These are phyloP conservation scores for Ogataea neopini DNA, from an alignment of 805 yeast species.

Conservation along the genomic window DNA sequence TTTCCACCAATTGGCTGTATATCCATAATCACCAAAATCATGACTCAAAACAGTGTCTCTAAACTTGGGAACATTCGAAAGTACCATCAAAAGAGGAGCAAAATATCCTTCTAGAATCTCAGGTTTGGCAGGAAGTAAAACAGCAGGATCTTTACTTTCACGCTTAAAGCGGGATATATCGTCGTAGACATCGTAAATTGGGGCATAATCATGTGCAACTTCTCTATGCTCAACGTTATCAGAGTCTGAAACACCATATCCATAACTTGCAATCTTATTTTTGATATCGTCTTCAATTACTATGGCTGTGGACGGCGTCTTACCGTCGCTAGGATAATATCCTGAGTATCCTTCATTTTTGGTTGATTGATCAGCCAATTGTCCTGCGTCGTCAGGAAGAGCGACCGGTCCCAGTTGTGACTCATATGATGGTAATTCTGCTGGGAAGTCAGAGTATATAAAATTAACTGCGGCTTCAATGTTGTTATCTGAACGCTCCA, in stretches of 20 bases:
- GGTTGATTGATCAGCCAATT: background rate
- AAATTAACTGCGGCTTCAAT: slow-evolving; percentile 37
- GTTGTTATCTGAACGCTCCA: slow-evolving; percentile 33
- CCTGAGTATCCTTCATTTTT: background rate
- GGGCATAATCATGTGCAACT: slow-evolving; percentile 2
- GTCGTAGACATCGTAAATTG: slow-evolving; percentile 32
- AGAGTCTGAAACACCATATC: slow-evolving; percentile 14
- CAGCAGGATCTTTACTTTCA: slow-evolving; percentile 28
- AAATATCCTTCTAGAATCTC: slow-evolving; percentile 41
- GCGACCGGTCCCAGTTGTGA: slow-evolving; percentile 12
- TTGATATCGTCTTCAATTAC: slow-evolving; percentile 29
- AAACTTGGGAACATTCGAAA: slow-evolving; percentile 40
- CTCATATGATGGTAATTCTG: slow-evolving; percentile 20
- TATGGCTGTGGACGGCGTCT: slow-evolving; percentile 18
- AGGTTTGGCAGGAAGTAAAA: slow-evolving; percentile 37
- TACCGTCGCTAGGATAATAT: slow-evolving; percentile 15
- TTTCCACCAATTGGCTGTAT: slow-evolving; percentile 42
- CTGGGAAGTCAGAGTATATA: slow-evolving; percentile 32
- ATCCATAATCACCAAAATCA: slow-evolving; percentile 38
- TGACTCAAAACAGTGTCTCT: slow-evolving; percentile 34
- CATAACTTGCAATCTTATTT: slow-evolving; percentile 24
- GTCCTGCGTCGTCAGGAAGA: slow-evolving; percentile 1
- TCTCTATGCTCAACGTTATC: slow-evolving; percentile 12
- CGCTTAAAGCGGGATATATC: slow-evolving; percentile 34
- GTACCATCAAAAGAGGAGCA: slow-evolving; percentile 42